phyloP scores from a whole-genome alignment of 306 rosid genomes.

The Sindora glabra region DNA sequence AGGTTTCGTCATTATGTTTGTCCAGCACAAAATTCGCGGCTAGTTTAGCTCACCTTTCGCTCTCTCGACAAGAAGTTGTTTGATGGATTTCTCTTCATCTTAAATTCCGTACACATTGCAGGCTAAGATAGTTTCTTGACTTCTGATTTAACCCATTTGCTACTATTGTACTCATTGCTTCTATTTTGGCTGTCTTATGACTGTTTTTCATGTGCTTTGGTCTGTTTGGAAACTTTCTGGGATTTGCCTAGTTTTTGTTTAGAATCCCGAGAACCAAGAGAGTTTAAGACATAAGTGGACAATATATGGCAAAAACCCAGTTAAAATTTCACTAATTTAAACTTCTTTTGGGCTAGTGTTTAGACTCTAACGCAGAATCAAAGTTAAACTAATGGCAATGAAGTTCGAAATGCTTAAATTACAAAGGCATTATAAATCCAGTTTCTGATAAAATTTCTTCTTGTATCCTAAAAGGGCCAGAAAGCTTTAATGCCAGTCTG shows the following conservation, averaged over 20 bases:
- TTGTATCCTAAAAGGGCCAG: too few relatives aligned
- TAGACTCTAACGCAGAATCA: too few relatives aligned
- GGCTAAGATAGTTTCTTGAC: neutral
- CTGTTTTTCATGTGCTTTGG: neutral
- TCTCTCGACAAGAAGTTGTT: neutral
- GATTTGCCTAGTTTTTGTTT: neutral
- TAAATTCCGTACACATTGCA: too few relatives aligned
- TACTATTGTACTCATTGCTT: neutral
- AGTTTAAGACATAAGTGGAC: neutral
- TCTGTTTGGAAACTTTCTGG: constrained; percentile 1
- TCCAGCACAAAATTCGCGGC: neutral
- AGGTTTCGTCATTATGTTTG: constrained; percentile 22
- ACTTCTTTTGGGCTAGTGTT: neutral
- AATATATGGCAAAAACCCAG: neutral
- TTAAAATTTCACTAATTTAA: constrained; percentile 8
- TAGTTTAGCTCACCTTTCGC: neutral
- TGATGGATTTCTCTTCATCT: neutral
- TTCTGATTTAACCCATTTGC: too few relatives aligned
- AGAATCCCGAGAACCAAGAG: neutral
- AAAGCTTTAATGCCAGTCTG: too few relatives aligned
- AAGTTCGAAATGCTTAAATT: too few relatives aligned
- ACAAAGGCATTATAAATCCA: too few relatives aligned
- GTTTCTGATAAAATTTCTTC: too few relatives aligned
- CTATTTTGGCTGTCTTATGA: neutral
- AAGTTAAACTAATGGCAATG: too few relatives aligned